These are phyloP conservation scores for Podila verticillata DNA, from an alignment of 192 early-diverging fungal species.

Conservation along the genomic window DNA sequence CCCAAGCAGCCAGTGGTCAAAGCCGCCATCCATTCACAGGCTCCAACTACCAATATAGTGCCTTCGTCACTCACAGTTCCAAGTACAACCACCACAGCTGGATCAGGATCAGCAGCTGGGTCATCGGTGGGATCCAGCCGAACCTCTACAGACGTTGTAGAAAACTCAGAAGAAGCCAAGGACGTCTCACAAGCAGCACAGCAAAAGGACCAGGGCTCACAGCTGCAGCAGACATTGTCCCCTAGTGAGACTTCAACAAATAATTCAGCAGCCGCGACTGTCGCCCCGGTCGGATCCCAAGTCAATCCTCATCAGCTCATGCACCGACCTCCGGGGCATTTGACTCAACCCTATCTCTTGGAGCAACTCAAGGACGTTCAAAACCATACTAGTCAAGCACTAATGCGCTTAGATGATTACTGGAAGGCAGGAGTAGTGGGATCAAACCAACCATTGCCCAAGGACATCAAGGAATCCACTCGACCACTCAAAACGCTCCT, in stretches of 20 bases:
- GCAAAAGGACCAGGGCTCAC: no score
- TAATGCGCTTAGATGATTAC: constrained; percentile 33
- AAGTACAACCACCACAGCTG: not conserved
- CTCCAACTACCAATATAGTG: constrained; percentile 5
- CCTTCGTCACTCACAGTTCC: constrained; percentile 1
- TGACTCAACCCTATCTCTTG: constrained; percentile 43
- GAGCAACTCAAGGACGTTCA: constrained; percentile 47
- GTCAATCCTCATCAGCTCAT: constrained; percentile 15
- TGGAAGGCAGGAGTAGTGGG: constrained; percentile 1
- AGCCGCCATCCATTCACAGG: constrained; percentile 27
- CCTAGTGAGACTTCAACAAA: not conserved
- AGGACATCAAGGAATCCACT: constrained; percentile 18
- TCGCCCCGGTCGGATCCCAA: not conserved
- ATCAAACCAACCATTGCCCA: not conserved
- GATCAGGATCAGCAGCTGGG: not conserved
- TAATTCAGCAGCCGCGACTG: not conserved
- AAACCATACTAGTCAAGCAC: constrained; percentile 26
- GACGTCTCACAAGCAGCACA: no score
- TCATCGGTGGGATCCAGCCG: not conserved
- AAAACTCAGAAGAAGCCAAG: no score
- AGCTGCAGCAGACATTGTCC: not conserved
- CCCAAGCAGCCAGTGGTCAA: constrained; percentile 42
- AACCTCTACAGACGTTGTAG: no score
- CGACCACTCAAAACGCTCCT: constrained; percentile 29
- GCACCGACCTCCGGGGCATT: constrained; percentile 30